Base-by-base conservation (phyloP, 257 asterid species). In the Gynochthodes officinalis region DNA sequence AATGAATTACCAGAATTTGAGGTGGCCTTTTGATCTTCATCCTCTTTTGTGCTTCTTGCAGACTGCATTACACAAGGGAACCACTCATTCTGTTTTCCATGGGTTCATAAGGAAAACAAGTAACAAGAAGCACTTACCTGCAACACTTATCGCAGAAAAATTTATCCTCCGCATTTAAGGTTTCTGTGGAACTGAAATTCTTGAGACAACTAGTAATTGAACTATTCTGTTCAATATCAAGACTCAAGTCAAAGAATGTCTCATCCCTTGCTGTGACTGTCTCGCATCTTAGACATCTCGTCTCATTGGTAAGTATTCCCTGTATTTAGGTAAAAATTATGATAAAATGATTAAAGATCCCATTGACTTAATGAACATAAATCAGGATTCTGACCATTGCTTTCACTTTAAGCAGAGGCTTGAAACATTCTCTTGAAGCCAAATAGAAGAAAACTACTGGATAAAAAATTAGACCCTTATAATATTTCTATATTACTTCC, bases 191-290 rank as follows among this genome's bases (percentile, higher is more conserved):
- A 80, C 98, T 90, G 72, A 92, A 92, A 67, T 92, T 92, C 84
- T 90, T 90, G 81, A 92, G 85, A 88, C 97, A 92, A 89, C 98
- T 90, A 33, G 97, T 92, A 69, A 92, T 92, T 62, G 98, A 92
- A 80, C 96, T 92, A 83, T 92, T 92, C 75, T 90, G 97, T 80
- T 92, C 98, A 67, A 92, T 90, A 81, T 92, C 98, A 42, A 90
- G 91, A 86, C 97, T 92, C 77, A 92, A 81, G 82, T 92, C 98
- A 33, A 92, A 80, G 77, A 90, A 92, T 12, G 96, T 90, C 73
- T 92, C 98, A 42, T 92, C 97, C 85, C 98, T 86, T 14, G 98
- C 98, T 25, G 97, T 92, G 60, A 92, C 97, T 63, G 98, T 92
- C 84, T 92, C 98, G 52, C 98, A 92, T 75, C 95, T 71, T 71